A percentile compares a stretch with the other conserved stretches of the same genome.
phyloP scores from a whole-genome alignment of 768 basidiomycete genomes.

The Russula foetens region DNA sequence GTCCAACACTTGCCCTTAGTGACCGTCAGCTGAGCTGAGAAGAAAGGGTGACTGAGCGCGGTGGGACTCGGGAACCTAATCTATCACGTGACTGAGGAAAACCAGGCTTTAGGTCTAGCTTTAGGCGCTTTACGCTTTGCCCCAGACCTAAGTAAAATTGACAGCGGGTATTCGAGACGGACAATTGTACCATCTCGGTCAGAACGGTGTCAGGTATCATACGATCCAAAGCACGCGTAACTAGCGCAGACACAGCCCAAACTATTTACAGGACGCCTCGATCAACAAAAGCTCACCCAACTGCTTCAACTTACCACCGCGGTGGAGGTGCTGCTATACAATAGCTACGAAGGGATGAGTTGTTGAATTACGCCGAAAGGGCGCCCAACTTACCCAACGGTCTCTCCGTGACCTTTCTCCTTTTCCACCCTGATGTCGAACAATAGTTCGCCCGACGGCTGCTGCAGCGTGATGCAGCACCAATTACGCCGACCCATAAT shows the following conservation, averaged over 20 bases:
- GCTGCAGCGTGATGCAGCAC: conserved; percentile 61
- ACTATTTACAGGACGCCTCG: neutral
- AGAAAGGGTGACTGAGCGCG: too few species aligned
- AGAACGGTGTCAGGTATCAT: conserved; percentile 1
- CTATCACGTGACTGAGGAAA: too few species aligned
- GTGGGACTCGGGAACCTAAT: too few species aligned
- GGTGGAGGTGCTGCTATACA: conserved; percentile 24
- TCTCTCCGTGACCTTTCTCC: conserved; percentile 73
- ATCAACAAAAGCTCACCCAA: neutral
- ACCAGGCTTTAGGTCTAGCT: too few species aligned
- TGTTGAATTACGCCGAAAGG: neutral
- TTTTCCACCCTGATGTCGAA: conserved; percentile 87
- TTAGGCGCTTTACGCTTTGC: too few species aligned
- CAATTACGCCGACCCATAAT: conserved; percentile 90
- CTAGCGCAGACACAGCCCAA: conserved; percentile 1
- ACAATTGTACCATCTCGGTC: too few species aligned
- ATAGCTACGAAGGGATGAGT: conserved; percentile 19
- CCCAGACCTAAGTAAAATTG: too few species aligned
- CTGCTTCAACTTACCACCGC: conserved; percentile 21
- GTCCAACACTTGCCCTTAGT: too few species aligned
- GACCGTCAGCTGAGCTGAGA: too few species aligned
- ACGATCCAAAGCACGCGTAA: neutral
- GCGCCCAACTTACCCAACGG: conserved; percentile 49
- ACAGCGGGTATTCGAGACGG: neutral
- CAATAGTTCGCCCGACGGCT: conserved; percentile 49